These are phyloP conservation scores for Umbelopsis sp. DNA, from an alignment of 192 early-diverging fungal genomes.

Conservation along the genomic window DNA sequence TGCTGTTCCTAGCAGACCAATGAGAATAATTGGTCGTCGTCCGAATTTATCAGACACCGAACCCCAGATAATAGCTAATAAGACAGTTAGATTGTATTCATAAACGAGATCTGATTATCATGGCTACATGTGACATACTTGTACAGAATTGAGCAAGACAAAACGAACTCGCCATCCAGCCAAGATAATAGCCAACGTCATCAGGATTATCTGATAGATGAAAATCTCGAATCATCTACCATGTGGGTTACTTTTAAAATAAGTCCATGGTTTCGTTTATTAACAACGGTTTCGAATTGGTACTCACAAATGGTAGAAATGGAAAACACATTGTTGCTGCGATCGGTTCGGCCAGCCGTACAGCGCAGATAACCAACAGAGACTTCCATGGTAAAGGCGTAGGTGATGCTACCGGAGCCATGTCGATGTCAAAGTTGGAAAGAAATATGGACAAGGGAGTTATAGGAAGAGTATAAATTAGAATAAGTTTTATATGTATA, in stretches of 20 bases:
- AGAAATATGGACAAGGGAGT: neutral
- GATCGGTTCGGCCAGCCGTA: constrained; percentile 48
- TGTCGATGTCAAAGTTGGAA: neutral
- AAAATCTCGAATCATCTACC: constrained; percentile 56
- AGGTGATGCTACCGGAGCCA: neutral
- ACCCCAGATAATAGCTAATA: constrained; percentile 48
- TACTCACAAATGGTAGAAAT: constrained; percentile 59
- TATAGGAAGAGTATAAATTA: neutral
- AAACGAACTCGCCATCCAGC: constrained; percentile 38
- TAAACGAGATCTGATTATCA: neutral
- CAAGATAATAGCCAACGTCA: constrained; percentile 47
- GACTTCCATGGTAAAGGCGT: constrained; percentile 12
- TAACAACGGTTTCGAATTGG: neutral
- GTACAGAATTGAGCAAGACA: constrained; percentile 44
- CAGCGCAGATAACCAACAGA: neutral
- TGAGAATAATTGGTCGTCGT: constrained; percentile 62
- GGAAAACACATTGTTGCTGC: constrained; percentile 57
- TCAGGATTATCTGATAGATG: constrained; percentile 52
- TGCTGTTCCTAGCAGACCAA: constrained; percentile 65
- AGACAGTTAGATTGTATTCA: neutral
- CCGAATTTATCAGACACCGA: constrained; percentile 66
- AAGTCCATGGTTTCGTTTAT: neutral
- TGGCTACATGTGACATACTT: constrained; percentile 7
- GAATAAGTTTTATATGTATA: neutral
- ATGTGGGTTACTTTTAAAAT: no score